Evolutionary conservation across 106 monocot genomes (phyloP), one percentile per base, ranked within the genome.

Genomic region (Alisma plantagoaquatica): DNA sequence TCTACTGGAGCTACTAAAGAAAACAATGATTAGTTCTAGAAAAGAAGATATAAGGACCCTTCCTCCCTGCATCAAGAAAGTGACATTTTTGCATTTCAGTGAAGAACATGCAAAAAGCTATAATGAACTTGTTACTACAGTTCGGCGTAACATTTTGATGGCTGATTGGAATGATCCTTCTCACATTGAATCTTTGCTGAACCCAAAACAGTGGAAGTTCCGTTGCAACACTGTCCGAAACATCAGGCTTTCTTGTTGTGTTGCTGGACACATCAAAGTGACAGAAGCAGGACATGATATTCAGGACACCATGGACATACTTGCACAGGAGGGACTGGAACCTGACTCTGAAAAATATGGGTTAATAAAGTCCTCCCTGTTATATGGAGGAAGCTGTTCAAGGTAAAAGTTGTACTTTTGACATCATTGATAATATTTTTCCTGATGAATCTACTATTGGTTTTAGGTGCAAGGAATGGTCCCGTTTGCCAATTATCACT

Each of bases 111-210:
- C 89, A 29, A 73, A 58, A 62, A 89, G 84, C 64, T 98, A 98
- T 50, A 98, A 98, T 73, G 96, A 98, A 68, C 68, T 98, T 14
- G 89, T 75, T 27, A 65, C 71, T 41, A 98, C 96, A 59, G 82
- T 90, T 19, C 63, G 89, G 19, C 78, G 96, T 27, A 98, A 98
- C 70, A 98, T 98, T 46, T 63, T 98, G 46, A 85, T 89, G 78
- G 96, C 96, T 23, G 96, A 98, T 33, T 98, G 96, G 96, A 98
- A 98, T 74, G 96, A 98, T 73, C 96, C 96, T 59, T 89, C 96
- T 63, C 96, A 98, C 74, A 82, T 90, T 57, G 96, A 98, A 69
- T 98, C 96, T 53, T 85, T 98, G 51, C 70, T 98, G n/a, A 98
- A 98, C 63, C 89, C 96, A 24, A 89, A 85, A 56, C 96, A 98